Base-by-base conservation (phyloP, 345 rosid genomes). In the Ceriops zippeliana region DNA sequence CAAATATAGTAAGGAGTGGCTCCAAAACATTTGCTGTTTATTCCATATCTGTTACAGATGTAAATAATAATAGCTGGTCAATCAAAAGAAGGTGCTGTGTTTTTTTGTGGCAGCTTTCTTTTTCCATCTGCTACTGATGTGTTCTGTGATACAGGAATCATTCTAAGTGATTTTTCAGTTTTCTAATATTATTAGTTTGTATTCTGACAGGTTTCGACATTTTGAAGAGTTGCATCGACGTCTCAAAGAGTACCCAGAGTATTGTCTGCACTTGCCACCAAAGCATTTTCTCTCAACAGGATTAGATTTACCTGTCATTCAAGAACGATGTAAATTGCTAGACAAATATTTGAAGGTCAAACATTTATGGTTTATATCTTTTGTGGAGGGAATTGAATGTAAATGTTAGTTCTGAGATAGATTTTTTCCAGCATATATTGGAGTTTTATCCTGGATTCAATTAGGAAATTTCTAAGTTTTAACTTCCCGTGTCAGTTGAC, bases 161-260 rank as follows among this genome's bases (percentile, higher is more conserved):
- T 27, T 22, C 30, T 56, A 10, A 27, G 10, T 42, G 19, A 11
- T 3, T 42, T 13, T 38, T 42, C 1, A 42, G 16, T 3, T 11
- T 42, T 42, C 49, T 42, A 42, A 13, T 42, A 42, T 42, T 42
- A 13, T 42, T 42, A 42, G 16, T 5, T 42, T 42, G 16, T 42
- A 42, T 42, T 11, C 13, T 42, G 49, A 65, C 76, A 96, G 97
- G 84, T 96, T 92, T 77, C 97, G 97, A 61, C 99, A 96, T 83
- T 96, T 96, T 85, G 99, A 96, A 86, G 99, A 96, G 86, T 79
- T 96, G 70, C 99, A 96, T 80, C 89, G 89, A 68, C 95, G 96
- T 62, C 92, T 96, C 58, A 96, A 90, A 81, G 87, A 84, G 76
- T 90, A 90, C 84, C 84, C 89, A 1, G 98, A 89, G 75, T 96